These are phyloP conservation scores for Candida ipomoeae DNA, from an alignment of 805 yeast genomes.

Conservation along the genomic window DNA sequence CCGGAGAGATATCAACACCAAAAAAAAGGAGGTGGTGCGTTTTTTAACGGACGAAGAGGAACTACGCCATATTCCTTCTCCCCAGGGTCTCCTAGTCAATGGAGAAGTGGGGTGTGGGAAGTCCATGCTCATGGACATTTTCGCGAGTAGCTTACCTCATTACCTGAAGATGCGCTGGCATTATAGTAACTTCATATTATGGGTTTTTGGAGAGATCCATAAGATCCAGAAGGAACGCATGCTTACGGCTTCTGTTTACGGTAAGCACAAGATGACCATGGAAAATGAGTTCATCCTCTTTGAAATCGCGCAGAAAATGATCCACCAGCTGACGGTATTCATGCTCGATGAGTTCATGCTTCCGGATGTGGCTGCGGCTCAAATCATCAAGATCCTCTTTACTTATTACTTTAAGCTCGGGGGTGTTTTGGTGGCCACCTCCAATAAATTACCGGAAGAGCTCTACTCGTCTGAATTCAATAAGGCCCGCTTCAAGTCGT, in stretches of 20 bases:
- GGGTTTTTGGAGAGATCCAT: slow-evolving; percentile 64
- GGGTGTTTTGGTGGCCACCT: slow-evolving; percentile 71
- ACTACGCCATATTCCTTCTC: slow-evolving; percentile 48
- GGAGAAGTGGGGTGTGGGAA: slow-evolving; percentile 76
- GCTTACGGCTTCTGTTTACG: slow-evolving; percentile 25
- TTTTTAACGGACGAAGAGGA: slow-evolving; percentile 61
- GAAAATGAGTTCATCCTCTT: slow-evolving; percentile 63
- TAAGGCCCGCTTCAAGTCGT: slow-evolving; percentile 52
- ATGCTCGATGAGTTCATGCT: slow-evolving; percentile 72
- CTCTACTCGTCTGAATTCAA: slow-evolving; percentile 63
- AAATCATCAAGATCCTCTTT: slow-evolving; percentile 59
- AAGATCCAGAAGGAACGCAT: slow-evolving; percentile 44
- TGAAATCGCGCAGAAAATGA: slow-evolving; percentile 64
- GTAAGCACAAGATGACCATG: slow-evolving; percentile 20
- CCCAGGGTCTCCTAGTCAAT: slow-evolving; percentile 59
- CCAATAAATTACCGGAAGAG: slow-evolving; percentile 69
- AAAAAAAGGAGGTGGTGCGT: slow-evolving; percentile 39
- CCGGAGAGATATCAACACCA: slow-evolving; percentile 27
- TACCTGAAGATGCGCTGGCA: slow-evolving; percentile 66
- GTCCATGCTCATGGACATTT: slow-evolving; percentile 68
- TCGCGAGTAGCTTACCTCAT: slow-evolving; percentile 62
- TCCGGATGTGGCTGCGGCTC: slow-evolving; percentile 73
- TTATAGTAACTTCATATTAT: slow-evolving; percentile 62
- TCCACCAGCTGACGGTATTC: slow-evolving; percentile 52
- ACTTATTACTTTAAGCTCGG: slow-evolving; percentile 69